These are phyloP conservation scores for Phialocephala sp. DNA, from an alignment of 2,329 filamentous ascomycete species.

Conservation along the genomic window DNA sequence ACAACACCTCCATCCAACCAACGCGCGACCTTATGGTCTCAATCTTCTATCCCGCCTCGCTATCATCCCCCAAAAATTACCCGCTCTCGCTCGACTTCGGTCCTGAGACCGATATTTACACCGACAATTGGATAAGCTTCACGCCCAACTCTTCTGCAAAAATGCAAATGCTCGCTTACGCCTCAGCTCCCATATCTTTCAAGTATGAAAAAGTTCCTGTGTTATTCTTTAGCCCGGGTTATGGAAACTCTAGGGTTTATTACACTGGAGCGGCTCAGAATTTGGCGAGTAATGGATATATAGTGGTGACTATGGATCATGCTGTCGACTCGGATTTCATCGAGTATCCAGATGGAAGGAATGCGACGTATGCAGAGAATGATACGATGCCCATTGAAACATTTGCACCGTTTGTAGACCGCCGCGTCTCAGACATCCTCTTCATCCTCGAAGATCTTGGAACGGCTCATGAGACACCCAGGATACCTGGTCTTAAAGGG, in stretches of 20 bases:
- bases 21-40: slow-evolving; percentile 31
- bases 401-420: slow-evolving; percentile 15
- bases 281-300: slow-evolving; percentile 43
- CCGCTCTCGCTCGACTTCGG: slow-evolving; percentile 22
- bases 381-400: slow-evolving; percentile 7
- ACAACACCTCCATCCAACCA: not conserved
- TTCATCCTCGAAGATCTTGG: slow-evolving; percentile 29
- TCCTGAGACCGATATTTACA: slow-evolving; percentile 13
- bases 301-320: slow-evolving; percentile 44
- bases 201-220: slow-evolving; percentile 31
- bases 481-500: slow-evolving; percentile 20
- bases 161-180: slow-evolving; percentile 23
- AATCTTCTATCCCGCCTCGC: slow-evolving; percentile 27
- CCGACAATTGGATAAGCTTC: slow-evolving; percentile 8
- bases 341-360: slow-evolving; percentile 40
- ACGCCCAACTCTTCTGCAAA: slow-evolving; percentile 11
- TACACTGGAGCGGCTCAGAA: slow-evolving; percentile 40
- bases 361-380: slow-evolving; percentile 10
- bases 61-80: slow-evolving; percentile 8
- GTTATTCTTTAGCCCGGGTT: slow-evolving; percentile 42
- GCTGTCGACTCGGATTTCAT: slow-evolving; percentile 42
- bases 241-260: slow-evolving; percentile 36
- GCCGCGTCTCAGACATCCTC: slow-evolving; percentile 27
- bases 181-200: slow-evolving; percentile 15
- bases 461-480: slow-evolving; percentile 7